Conservation (phyloP, 495 filamentous ascomycete species). For the Rhizodiscina lignyota region DNA sequence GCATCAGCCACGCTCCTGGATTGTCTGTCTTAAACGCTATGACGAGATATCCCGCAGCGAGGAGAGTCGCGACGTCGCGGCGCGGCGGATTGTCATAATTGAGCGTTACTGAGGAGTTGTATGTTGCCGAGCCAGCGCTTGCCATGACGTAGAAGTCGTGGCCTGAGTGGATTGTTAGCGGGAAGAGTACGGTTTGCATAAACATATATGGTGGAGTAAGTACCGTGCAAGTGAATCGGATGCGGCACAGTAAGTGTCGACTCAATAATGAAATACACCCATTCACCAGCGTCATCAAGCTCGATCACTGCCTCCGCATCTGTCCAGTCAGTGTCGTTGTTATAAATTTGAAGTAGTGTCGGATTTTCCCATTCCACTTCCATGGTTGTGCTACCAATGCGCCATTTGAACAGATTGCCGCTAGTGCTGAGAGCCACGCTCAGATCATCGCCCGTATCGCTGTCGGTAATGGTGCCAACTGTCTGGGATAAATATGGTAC, state of each 20-base stretch:
- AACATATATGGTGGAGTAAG: not conserved
- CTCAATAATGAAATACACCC: conserved; percentile 10
- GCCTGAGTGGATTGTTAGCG: no score
- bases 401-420: conserved; percentile 3
- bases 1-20: conserved; percentile 21
- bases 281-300: not conserved
- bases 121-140: conserved; percentile 6
- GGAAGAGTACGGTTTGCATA: not conserved
- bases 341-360: conserved; percentile 2
- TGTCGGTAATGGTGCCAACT: conserved; percentile 2
- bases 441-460: conserved; percentile 1
- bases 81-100: conserved; percentile 17
- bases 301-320: conserved; percentile 2
- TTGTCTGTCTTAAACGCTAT: conserved; percentile 17
- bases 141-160: conserved; percentile 19
- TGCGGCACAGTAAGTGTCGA: conserved; percentile 12
- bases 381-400: conserved; percentile 1
- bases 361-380: conserved; percentile 1
- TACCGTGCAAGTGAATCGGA: conserved; percentile 19
- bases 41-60: conserved; percentile 13
- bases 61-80: conserved; percentile 15
- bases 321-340: not conserved
- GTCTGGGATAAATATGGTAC: conserved; percentile 5
- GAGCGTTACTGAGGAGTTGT: conserved; percentile 6
- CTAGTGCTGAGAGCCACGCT: conserved; percentile 1